These are phyloP conservation scores for Thielaviopsis ethacetica DNA, from an alignment of 2,329 filamentous ascomycete genomes.

Conservation along the genomic window DNA sequence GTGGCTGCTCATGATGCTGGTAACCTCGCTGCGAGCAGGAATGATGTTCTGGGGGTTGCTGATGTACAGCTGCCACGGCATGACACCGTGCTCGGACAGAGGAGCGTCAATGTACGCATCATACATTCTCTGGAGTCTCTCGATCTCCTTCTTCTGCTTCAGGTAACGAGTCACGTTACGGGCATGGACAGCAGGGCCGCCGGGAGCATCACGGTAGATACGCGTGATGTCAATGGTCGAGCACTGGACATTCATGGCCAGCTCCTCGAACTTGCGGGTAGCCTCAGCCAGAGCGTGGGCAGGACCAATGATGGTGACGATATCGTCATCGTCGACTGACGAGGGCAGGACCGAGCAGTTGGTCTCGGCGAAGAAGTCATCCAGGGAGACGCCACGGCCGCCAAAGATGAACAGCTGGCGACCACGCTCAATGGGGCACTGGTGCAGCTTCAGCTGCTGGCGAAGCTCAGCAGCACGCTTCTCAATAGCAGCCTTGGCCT, in stretches of 20 bases:
- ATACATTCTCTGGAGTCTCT: conserved; percentile 64
- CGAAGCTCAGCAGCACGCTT: conserved; percentile 60
- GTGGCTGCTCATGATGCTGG: conserved; percentile 54
- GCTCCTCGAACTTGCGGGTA: conserved; percentile 69
- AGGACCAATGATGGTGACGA: conserved; percentile 71
- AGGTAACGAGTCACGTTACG: conserved; percentile 79
- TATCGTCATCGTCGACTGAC: conserved; percentile 60
- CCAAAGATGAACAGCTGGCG: conserved; percentile 93
- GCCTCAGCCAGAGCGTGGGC: conserved; percentile 56
- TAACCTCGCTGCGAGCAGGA: conserved; percentile 59
- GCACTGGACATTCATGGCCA: conserved; percentile 76
- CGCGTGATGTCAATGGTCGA: conserved; percentile 68
- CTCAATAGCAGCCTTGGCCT: conserved; percentile 67
- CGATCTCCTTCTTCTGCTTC: conserved; percentile 63
- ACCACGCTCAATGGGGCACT: conserved; percentile 67
- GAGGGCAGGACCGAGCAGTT: conserved; percentile 81
- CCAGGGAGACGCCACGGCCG: conserved; percentile 58
- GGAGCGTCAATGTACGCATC: conserved; percentile 79
- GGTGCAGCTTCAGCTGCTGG: conserved; percentile 58
- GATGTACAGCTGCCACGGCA: conserved; percentile 79
- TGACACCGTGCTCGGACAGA: conserved; percentile 47
- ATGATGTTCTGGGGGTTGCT: conserved; percentile 70
- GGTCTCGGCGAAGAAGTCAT: conserved; percentile 80
- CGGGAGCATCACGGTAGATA: conserved; percentile 58
- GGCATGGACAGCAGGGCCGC: conserved; percentile 62